Conservation (phyloP, 2,329 filamentous ascomycete genomes). For the Ophiostoma triangulosporum region DNA sequence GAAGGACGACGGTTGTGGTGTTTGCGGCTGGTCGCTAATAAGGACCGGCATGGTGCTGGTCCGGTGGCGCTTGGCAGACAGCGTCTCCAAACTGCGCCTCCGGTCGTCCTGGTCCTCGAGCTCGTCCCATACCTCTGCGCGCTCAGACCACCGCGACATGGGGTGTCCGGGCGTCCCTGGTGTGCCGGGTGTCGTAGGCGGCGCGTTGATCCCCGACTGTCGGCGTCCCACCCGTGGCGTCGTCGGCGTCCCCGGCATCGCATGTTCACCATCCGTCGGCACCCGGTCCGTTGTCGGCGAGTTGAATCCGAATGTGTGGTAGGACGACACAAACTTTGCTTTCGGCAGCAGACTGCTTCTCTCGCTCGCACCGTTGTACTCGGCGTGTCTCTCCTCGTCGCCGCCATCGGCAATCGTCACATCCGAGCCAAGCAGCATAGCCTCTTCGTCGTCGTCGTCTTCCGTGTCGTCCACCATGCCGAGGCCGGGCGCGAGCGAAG, state of each 20-base stretch:
- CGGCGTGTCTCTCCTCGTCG: conserved; percentile 16
- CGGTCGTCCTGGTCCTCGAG: conserved; percentile 57
- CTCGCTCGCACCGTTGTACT: not conserved
- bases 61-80: conserved; percentile 28
- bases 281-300: not conserved
- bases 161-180: conserved; percentile 15
- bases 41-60: conserved; percentile 35
- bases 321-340: conserved; percentile 19
- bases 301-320: conserved; percentile 33
- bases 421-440: conserved; percentile 37
- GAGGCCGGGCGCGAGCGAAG: conserved; percentile 66
- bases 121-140: conserved; percentile 76
- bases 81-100: conserved; percentile 12
- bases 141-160: conserved; percentile 44
- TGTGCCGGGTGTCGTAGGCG: conserved; percentile 18
- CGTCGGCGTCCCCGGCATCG: not conserved
- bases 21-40: conserved; percentile 20
- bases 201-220: not conserved
- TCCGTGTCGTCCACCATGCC: conserved; percentile 62
- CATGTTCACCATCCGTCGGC: not conserved
- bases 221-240: not conserved
- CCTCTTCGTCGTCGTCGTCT: conserved; percentile 42
- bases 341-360: conserved; percentile 10
- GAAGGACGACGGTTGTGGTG: not conserved
- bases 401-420: conserved; percentile 23